Evolutionary conservation across 208 protist genomes (phyloP), one percentile per base, ranked within the genome.

Genomic region (Angomonas ambiguus): DNA sequence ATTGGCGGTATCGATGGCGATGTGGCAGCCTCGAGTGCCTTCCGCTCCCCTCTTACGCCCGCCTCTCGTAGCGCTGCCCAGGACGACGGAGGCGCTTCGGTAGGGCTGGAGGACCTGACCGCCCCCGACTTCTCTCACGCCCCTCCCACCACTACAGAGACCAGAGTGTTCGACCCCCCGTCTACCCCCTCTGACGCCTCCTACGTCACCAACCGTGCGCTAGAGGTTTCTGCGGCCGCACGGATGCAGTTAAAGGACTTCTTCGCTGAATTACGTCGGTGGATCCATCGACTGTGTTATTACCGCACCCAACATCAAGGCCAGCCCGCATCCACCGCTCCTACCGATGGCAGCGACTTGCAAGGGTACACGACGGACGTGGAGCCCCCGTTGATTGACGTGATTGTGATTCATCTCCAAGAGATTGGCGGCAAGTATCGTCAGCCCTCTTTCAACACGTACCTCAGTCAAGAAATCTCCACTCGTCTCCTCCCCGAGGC

Each of bases 341-440:
- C n/a, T 27, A 25, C 49, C 6, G 27, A 56, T 27, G 10, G n/a
- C 6, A 24, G 27, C n/a, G n/a, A 66, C 51, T 13, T 71, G 42
- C 57, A 32, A 31, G 59, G 24, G 28, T 80, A 80, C 70, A 66
- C 49, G 22, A 1, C 70, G n/a, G 49, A 59, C 10, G 66, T 61
- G 28, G 55, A 51, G 3, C 79, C 82, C 18, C 83, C 84, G 8
- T 65, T 83, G 64, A 31, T 92, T 16, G 88, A 94, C 61, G 74
- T 94, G 0, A 67, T 94, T 49, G 88, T 94, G n/a, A 30, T 94
- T 2, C 88, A 94, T 62, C 75, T 94, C 16, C 88, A 94, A 51
- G 88, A 94, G 67, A 79, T 94, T 48, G 88, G 88, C 20, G 88
- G 88, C 28, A 92, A 87, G 67, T 65, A 71, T 27, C 58, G 72